Evolutionary conservation across 345 rosid genomes (phyloP).

Genomic region (Salix viminalis): DNA sequence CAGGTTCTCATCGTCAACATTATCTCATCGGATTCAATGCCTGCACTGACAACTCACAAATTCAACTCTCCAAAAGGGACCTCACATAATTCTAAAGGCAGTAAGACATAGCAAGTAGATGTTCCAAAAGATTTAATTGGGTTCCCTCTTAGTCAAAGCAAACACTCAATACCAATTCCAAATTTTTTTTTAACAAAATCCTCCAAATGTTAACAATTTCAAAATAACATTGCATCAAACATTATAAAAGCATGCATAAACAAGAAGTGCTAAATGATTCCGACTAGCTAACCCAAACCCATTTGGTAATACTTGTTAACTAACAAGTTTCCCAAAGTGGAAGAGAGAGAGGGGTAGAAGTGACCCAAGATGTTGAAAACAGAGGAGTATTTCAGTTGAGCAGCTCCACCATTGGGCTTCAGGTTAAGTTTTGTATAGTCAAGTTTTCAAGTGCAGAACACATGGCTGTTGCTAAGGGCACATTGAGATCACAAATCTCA

Average conservation of each 20-base stretch:
- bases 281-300: neutral
- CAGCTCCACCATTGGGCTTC: conserved; percentile 28
- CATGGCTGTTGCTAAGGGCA: too few species aligned
- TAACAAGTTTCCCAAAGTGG: neutral
- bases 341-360: neutral
- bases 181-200: neutral
- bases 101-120: neutral
- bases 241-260: neutral
- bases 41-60: neutral
- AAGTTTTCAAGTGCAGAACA: too few species aligned
- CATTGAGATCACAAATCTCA: too few species aligned
- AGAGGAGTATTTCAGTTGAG: conserved; percentile 58
- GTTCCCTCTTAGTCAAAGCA: too few species aligned
- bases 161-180: neutral
- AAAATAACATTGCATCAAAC: neutral
- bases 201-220: neutral
- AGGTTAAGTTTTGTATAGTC: conserved; percentile 42
- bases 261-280: neutral
- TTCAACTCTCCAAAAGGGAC: neutral
- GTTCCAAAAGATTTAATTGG: neutral
- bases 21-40: neutral
- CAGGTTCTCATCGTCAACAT: neutral
- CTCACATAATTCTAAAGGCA: neutral
- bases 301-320: neutral
- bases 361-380: conserved; percentile 79